These are phyloP conservation scores for Phytomonas francai DNA, from an alignment of 208 protist species.

Conservation along the genomic window DNA sequence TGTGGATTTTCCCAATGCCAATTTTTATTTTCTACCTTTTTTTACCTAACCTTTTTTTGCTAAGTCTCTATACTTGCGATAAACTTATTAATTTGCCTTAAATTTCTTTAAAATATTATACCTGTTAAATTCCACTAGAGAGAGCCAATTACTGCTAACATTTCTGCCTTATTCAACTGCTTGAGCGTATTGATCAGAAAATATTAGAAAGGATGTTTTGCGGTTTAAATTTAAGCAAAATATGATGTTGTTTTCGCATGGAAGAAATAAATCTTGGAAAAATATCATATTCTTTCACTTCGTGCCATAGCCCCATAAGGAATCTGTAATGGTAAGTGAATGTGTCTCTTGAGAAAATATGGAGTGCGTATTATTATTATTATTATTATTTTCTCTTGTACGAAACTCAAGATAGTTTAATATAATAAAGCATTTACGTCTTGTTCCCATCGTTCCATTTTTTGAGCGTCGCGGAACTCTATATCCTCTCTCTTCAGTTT, in stretches of 20 bases:
- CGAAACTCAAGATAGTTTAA: background rate
- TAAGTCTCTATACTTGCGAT: constrained; percentile 1
- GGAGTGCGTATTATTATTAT: background rate
- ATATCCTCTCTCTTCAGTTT: background rate
- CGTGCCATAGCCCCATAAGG: background rate
- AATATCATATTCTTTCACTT: background rate
- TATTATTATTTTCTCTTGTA: background rate
- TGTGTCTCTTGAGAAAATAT: too few species aligned
- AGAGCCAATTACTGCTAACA: background rate
- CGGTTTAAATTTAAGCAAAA: background rate
- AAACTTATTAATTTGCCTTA: background rate
- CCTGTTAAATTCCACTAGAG: background rate
- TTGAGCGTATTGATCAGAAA: background rate
- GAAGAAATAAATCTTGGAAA: too few species aligned
- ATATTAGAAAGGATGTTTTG: background rate
- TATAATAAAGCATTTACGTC: background rate
- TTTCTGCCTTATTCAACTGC: background rate
- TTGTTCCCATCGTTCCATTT: constrained; percentile 8
- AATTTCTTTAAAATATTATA: background rate
- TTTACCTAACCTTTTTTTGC: background rate
- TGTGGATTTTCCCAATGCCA: background rate
- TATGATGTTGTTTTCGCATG: too few species aligned
- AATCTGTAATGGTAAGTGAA: background rate
- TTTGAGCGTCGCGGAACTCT: background rate
- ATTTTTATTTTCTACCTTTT: constrained; percentile 9